Base-by-base conservation (phyloP, 208 protist genomes). In the Jaenimonas drosophilae region DNA sequence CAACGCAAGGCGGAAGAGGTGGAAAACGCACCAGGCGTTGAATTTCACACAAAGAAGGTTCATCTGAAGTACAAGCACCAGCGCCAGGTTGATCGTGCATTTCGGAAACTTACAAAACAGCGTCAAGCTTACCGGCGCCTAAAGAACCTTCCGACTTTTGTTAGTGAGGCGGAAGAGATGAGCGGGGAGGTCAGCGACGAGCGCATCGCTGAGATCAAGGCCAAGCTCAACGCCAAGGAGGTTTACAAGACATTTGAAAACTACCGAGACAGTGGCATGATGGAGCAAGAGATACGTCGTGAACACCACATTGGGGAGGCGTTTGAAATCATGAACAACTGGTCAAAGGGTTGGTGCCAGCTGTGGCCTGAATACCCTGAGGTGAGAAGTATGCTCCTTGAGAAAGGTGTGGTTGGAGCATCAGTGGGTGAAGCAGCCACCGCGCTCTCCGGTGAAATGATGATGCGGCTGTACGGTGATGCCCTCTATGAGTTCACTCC, bases 401-500 rank as follows among this genome's bases (percentile, higher is more conserved):
- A 53, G 16, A 37, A 38, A 14, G 27, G 39, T 14, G 62, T 29
- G 11, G 52, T 91, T 2, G 83, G 78, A 33, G 24, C 30, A 4
- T 37, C 41, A 0, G 47, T 89, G 17, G 84, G 79, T 3, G 64
- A 76, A 49, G 79, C 72, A 0, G 73, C 76, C 2, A 79, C 73
- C 5, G 67, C 69, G 17, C 62, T 92, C 31, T 36, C 73, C 1
- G 84, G 84, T 9, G 76, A 82, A 23, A 63, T 87, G 4, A 64
- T 85, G 14, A 50, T 89, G 17, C 78, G 84, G 11, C 57, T 88
- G 17, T 88, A 71, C 65, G 40, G 63, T 24, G 84, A 92, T 38
- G 67, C 51, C 33, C 61, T 71, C 4, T 56, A 74, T 30, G 62
- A 81, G 54, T 49, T 64, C 31, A 54, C 53, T 11, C 48, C 54